These are phyloP conservation scores for Hanseniaspora mollemarum DNA, from an alignment of 805 yeast species.

Conservation along the genomic window DNA sequence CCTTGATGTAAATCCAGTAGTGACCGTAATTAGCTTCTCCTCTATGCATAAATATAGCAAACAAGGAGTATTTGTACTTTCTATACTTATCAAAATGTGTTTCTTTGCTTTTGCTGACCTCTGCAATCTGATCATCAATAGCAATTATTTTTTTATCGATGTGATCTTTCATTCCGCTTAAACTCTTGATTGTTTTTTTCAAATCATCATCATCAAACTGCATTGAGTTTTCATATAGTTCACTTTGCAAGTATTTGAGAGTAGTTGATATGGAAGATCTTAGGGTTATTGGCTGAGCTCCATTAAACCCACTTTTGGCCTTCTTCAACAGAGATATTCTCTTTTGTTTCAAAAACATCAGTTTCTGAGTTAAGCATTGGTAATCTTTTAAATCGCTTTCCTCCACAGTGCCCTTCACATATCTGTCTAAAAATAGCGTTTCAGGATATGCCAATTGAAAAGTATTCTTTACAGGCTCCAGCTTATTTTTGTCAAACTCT, in stretches of 20 bases:
- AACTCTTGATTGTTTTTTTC: slow-evolving; percentile 19
- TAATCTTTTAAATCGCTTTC: slow-evolving; percentile 28
- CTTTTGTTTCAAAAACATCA: slow-evolving; percentile 35
- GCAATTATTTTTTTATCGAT: slow-evolving; percentile 38
- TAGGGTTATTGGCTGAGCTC: slow-evolving; percentile 27
- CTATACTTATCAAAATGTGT: slow-evolving; percentile 47
- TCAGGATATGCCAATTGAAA: slow-evolving; percentile 76
- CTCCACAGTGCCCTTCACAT: slow-evolving; percentile 45
- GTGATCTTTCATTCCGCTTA: slow-evolving; percentile 37
- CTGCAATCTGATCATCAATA: slow-evolving; percentile 35
- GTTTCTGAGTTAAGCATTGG: slow-evolving; percentile 47
- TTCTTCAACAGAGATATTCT: slow-evolving; percentile 32
- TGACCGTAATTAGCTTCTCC: slow-evolving; percentile 96
- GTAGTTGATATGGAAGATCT: slow-evolving; percentile 48
- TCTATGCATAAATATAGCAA: slow-evolving; percentile 86
- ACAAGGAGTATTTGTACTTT: slow-evolving; percentile 63
- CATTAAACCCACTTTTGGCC: slow-evolving; percentile 29
- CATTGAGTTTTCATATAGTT: slow-evolving; percentile 33
- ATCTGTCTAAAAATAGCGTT: slow-evolving; percentile 74
- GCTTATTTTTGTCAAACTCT: slow-evolving; percentile 63
- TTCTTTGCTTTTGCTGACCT: slow-evolving; percentile 40
- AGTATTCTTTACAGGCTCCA: slow-evolving; percentile 68
- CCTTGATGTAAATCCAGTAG: slow-evolving; percentile 85
- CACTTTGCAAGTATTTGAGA: slow-evolving; percentile 42
- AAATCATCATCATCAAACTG: slow-evolving; percentile 31